phyloP scores from a whole-genome alignment of 805 yeast species.

The Cyberlindnera japonica region DNA sequence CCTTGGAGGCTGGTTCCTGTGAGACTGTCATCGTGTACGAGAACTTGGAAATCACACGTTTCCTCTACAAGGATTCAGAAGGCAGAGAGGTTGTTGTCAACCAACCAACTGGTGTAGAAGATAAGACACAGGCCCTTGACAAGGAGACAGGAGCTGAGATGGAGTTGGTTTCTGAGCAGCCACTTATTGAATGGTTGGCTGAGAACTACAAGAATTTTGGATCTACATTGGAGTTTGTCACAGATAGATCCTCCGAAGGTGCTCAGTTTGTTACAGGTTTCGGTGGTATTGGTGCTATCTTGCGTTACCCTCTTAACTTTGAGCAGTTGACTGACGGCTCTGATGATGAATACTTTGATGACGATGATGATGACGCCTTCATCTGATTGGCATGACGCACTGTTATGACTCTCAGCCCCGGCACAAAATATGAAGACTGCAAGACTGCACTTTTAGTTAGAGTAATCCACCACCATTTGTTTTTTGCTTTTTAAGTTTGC shows the following conservation, averaged over 20 bases:
- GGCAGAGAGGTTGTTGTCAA: slow-evolving; percentile 72
- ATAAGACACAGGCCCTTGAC: slow-evolving; percentile 74
- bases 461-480: neutral
- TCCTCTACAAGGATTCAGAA: slow-evolving; percentile 78
- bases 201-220: slow-evolving; percentile 94
- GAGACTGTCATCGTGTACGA: slow-evolving; percentile 91
- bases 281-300: slow-evolving; percentile 97
- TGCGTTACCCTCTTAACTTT: slow-evolving; percentile 95
- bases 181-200: slow-evolving; percentile 95
- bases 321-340: slow-evolving; percentile 92
- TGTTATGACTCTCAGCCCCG: neutral
- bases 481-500: neutral
- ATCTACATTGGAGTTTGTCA: slow-evolving; percentile 92
- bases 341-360: slow-evolving; percentile 83
- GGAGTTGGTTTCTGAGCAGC: slow-evolving; percentile 82
- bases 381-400: slow-evolving; percentile 8
- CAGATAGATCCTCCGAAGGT: slow-evolving; percentile 97
- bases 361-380: slow-evolving; percentile 35
- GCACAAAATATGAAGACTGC: slow-evolving; percentile 10
- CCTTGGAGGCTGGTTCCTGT: slow-evolving; percentile 93
- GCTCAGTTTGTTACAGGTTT: slow-evolving; percentile 97
- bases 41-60: slow-evolving; percentile 81
- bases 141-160: slow-evolving; percentile 86
- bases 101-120: slow-evolving; percentile 68
- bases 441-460: slow-evolving; percentile 11